phyloP scores from a whole-genome alignment of 2,329 filamentous ascomycete genomes.

The Cladosporium sphaerospermum region DNA sequence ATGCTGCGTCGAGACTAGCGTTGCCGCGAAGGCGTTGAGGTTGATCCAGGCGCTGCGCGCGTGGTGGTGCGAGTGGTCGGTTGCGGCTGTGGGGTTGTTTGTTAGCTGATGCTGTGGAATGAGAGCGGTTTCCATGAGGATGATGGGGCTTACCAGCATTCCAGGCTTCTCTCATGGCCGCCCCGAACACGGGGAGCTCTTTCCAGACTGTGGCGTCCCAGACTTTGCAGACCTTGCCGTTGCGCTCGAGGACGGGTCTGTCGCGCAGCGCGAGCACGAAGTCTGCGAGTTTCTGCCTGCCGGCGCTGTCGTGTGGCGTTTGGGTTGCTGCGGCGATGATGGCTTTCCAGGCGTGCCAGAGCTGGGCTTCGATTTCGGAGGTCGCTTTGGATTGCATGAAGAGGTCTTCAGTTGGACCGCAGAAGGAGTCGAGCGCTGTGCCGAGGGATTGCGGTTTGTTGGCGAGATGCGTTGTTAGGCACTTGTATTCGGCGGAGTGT shows the following conservation, averaged over 20 bases:
- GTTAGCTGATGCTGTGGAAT: neutral
- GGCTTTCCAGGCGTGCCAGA: conserved; percentile 20
- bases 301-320: conserved; percentile 18
- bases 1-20: conserved; percentile 20
- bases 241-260: conserved; percentile 14
- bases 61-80: conserved; percentile 16
- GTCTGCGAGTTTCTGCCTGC: conserved; percentile 17
- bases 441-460: neutral
- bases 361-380: conserved; percentile 18
- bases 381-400: conserved; percentile 14
- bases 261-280: conserved; percentile 17
- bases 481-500: conserved; percentile 4
- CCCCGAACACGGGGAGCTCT: conserved; percentile 26
- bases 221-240: conserved; percentile 18
- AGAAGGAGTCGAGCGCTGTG: conserved; percentile 13
- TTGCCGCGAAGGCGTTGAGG: conserved; percentile 26
- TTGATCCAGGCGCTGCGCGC: conserved; percentile 25
- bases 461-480: neutral
- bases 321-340: conserved; percentile 19
- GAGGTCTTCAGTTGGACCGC: conserved; percentile 18
- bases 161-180: conserved; percentile 27
- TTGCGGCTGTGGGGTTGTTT: conserved; percentile 14
- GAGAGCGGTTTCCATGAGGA: neutral
- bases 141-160: conserved; percentile 19
- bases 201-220: conserved; percentile 23